Evolutionary conservation across 352 stramenopile species (phyloP), one percentile per base, ranked within the genome.

Genomic region (Phytophthora tubulina): DNA sequence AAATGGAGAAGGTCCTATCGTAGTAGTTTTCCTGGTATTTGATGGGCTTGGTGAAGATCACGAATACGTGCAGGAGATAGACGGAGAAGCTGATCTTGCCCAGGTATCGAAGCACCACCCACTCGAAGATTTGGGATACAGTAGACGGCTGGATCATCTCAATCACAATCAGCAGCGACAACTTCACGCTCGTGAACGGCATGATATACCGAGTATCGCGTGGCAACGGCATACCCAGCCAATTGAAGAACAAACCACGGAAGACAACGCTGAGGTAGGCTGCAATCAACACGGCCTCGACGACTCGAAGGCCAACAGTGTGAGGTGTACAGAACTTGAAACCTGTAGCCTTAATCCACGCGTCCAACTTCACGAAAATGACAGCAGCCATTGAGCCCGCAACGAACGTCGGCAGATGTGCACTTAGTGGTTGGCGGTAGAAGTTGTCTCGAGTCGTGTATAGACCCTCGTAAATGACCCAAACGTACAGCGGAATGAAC

Each of bases 31-130:
- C 36, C 39, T 67, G 30, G 4, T 59, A n/a, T 14, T 65, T 51
- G 9, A 65, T 50, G 13, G 57, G 45, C n/a, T 38, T 35, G 35
- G 35, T 65, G 45, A 42, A 76, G 17, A 80, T 63, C 14, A 80
- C 59, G 45, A 76, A 83, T 35, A 48, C 66, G 63, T 82, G 75
- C 9, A 82, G 61, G 46, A 82, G 42, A 39, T 82, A 82, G 41
- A 79, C 50, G 10, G 50, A 57, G 50, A 57, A 57, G n/a, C 50
- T 57, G 50, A 57, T 57, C 33, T 57, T 75, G 1, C 76, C 76
- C 6, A 63, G 50, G 69, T 72, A 83, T 36, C 50, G 56, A 9
- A 80, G 32, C 32, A 80, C 32, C n/a, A 65, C 63, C 71, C 66
- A 82, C 64, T 82, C 75, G 55, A 82, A 68, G 56, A 70, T 54